phyloP scores from a whole-genome alignment of 441 rosid species.

The Adansonia grandidieri region DNA sequence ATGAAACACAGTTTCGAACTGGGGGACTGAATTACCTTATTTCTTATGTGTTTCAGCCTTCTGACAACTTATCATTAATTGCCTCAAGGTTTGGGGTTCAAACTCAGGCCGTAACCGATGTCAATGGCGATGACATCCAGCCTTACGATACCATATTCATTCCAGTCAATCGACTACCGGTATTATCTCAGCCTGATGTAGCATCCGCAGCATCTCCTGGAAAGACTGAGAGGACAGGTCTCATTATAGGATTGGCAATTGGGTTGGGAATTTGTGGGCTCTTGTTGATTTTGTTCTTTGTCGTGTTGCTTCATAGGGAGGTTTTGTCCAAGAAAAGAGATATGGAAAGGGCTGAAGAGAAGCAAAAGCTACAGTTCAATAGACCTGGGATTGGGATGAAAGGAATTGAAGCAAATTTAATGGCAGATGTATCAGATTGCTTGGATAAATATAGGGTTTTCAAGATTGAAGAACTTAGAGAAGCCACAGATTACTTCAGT shows the following conservation, averaged over 20 bases:
- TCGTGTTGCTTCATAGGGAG: constrained; percentile 38
- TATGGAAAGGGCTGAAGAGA: constrained; percentile 31
- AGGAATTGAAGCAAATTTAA: constrained; percentile 46
- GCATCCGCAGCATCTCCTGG: constrained; percentile 30
- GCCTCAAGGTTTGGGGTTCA: constrained; percentile 55
- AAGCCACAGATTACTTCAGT: constrained; percentile 58
- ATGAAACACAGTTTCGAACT: constrained; percentile 36
- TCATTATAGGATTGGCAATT: constrained; percentile 48
- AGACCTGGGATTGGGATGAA: constrained; percentile 30
- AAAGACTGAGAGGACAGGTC: constrained; percentile 46
- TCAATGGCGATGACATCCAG: constrained; percentile 44
- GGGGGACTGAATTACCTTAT: constrained; percentile 41
- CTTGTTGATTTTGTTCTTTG: constrained; percentile 39
- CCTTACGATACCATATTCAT: constrained; percentile 55
- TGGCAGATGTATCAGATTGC: constrained; percentile 76
- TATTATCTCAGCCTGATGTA: constrained; percentile 46
- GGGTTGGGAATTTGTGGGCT: constrained; percentile 53
- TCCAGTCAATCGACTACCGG: constrained; percentile 55
- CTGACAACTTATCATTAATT: constrained; percentile 53
- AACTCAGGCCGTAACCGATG: constrained; percentile 40
- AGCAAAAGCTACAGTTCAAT: constrained; percentile 27
- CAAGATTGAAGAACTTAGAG: constrained; percentile 59
- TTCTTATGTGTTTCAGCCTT: constrained; percentile 66
- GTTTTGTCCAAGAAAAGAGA: constrained; percentile 31
- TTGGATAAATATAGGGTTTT: constrained; percentile 69